Conservation (phyloP, 2,329 filamentous ascomycete species). For the Plectosphaerella cucumerina region DNA sequence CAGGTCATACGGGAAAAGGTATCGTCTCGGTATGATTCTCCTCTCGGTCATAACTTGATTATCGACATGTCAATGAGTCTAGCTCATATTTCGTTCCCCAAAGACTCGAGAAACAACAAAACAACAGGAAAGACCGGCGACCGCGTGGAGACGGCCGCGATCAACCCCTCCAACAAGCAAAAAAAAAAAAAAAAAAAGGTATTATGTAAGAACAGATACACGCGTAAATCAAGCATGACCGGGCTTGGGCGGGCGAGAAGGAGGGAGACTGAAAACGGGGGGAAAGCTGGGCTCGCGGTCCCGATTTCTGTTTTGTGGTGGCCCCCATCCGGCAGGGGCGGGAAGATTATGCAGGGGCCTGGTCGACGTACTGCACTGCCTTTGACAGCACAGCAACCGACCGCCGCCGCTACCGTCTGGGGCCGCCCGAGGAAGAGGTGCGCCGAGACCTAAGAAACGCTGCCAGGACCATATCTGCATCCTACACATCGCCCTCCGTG, state of each 20-base stretch:
- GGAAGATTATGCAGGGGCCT: too few relatives aligned
- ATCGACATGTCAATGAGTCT: conserved; percentile 7
- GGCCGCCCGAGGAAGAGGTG: too few relatives aligned
- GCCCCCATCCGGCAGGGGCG: conserved; percentile 10
- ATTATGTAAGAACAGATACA: conserved; percentile 1
- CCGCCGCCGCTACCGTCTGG: too few relatives aligned
- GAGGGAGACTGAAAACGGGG: not conserved
- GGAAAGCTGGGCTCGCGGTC: conserved; percentile 1
- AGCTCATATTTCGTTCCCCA: conserved; percentile 5
- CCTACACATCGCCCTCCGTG: not conserved
- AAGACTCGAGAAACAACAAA: not conserved
- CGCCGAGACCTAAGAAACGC: too few relatives aligned
- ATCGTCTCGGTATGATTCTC: not conserved
- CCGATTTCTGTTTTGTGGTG: conserved; percentile 16
- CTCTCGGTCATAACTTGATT: conserved; percentile 4
- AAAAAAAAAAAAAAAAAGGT: conserved; percentile 14
- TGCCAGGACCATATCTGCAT: too few relatives aligned
- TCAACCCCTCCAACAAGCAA: not conserved
- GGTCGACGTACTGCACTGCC: not conserved
- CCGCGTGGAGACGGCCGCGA: too few relatives aligned
- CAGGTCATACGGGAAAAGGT: too few relatives aligned
- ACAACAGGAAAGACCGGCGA: too few relatives aligned
- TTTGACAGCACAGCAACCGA: not conserved
- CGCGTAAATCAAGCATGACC: too few relatives aligned
- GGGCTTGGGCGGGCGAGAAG: not conserved